Evolutionary conservation across 2,329 filamentous ascomycete species (phyloP).

Genomic region (Colletotrichum lindemuthianum): DNA sequence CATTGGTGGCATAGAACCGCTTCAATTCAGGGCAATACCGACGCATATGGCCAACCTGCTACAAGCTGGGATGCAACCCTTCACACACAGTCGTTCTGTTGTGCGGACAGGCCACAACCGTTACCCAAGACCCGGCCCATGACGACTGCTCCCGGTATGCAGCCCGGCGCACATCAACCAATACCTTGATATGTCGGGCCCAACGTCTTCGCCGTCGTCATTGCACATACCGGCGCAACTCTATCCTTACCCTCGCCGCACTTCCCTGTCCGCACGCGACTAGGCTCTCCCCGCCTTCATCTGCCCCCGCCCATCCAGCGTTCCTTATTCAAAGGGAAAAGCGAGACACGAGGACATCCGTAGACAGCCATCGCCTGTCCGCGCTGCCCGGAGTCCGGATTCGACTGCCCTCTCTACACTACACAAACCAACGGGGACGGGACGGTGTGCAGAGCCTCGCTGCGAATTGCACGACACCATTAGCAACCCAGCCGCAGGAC

Average conservation of each 20-base stretch:
- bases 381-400: constrained; percentile 10
- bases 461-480: background rate
- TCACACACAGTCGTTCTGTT: background rate
- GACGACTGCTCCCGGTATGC: background rate
- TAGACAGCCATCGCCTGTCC: constrained; percentile 31
- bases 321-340: constrained; percentile 25
- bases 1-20: background rate
- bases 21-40: background rate
- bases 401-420: too few species aligned
- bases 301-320: constrained; percentile 21
- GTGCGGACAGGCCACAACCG: background rate
- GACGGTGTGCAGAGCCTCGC: too few species aligned
- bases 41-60: constrained; percentile 3
- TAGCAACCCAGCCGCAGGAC: constrained; percentile 15
- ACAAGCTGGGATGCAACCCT: background rate
- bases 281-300: constrained; percentile 28
- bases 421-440: too few species aligned
- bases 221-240: constrained; percentile 26
- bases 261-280: constrained; percentile 24
- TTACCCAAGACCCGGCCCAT: background rate
- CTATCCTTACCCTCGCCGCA: constrained; percentile 1
- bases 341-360: constrained; percentile 23
- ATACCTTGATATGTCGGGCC: background rate
- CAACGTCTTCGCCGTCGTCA: constrained; percentile 14
- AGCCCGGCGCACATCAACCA: constrained; percentile 1